Evolutionary conservation across 164 flowering plant genomes (phyloP), one percentile per base, ranked within the genome.

Genomic region (Umbellularia californica): DNA sequence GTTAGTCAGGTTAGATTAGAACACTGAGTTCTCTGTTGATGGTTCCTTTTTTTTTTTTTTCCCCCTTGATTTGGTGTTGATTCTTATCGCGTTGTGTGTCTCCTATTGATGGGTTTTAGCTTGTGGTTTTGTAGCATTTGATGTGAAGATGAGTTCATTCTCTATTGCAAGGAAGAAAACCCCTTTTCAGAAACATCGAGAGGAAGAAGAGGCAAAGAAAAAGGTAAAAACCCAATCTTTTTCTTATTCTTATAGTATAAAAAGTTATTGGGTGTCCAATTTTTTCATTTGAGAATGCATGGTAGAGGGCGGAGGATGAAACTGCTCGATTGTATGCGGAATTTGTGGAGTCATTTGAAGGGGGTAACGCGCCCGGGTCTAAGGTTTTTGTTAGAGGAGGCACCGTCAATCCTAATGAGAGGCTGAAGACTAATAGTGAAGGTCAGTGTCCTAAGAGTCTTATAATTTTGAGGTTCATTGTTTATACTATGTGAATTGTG

Each of bases 341-440:
- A 77, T 95, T 95, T 79, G 85, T 93, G 74, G 97, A 92, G 82
- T 95, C 99, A 15, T 95, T 95, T 81, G 90, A 93, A 87, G 97
- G 88, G 65, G 99, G 92, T 55, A 83, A 71, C 66, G 77, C 86
- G 0, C 91, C 98, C 9, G 98, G 97, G 55, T 83, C 97, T 0
- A 95, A 95, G 86, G 77, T 97, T 58, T 95, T 95, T 84, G 98
- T 95, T 65, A 85, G 99, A 78, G 99, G 99, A 74, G 99, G 98
- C 65, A 86, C 86, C 2, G 91, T 95, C 66, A 88, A 92, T 81
- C 98, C 98, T 20, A 89, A 90, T 75, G 99, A 90, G n/a, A 88
- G 80, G 78, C 6, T 77, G 80, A 95, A 90, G 84, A 22, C 75
- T 30, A 93, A 90, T 74, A 78, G 88, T 68, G 93, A 89, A 90